These are phyloP conservation scores for Hordeum pubiflorum DNA, from an alignment of 202 grass and related monocot species.

Conservation along the genomic window DNA sequence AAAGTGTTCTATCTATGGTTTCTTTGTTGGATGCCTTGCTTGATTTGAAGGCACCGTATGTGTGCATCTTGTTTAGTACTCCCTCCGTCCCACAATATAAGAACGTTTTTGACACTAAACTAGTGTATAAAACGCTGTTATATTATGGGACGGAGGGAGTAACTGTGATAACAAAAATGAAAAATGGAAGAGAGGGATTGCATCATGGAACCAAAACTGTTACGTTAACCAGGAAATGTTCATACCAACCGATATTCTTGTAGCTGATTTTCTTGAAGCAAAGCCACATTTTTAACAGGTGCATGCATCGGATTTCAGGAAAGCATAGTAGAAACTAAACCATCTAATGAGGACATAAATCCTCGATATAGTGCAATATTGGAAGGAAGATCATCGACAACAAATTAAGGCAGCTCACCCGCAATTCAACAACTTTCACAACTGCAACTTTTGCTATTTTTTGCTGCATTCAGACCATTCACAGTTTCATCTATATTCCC, in stretches of 20 bases:
- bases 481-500: conserved; percentile 21
- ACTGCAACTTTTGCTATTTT: conserved; percentile 39
- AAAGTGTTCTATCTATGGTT: no score
- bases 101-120: no score
- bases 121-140: no score
- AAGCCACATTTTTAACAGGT: background rate
- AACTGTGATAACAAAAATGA: no score
- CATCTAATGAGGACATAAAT: background rate
- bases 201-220: no score
- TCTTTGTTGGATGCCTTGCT: no score
- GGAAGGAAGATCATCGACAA: background rate
- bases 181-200: no score
- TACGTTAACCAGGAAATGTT: background rate
- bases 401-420: conserved; percentile 25
- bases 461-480: conserved; percentile 57
- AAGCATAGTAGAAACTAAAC: conserved; percentile 19
- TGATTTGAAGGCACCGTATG: no score
- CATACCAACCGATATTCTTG: background rate
- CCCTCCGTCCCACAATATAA: no score
- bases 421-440: conserved; percentile 73
- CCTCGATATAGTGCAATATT: background rate
- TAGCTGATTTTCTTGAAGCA: background rate
- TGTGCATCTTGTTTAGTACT: no score
- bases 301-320: background rate
- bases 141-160: no score